These are phyloP conservation scores for Mycena olivaceomarginata DNA, from an alignment of 768 basidiomycete species.

Conservation along the genomic window DNA sequence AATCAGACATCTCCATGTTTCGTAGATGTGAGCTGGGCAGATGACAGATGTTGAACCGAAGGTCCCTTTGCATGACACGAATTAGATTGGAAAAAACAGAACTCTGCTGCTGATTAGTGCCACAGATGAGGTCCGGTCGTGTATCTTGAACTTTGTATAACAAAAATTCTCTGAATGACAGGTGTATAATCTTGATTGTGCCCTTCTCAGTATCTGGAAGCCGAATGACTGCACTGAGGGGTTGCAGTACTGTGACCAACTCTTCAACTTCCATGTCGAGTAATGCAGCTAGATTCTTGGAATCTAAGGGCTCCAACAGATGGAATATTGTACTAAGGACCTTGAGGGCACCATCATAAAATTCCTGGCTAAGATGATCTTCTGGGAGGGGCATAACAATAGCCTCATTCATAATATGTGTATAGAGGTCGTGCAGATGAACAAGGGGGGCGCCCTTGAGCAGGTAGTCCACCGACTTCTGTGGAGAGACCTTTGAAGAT, in stretches of 20 bases:
- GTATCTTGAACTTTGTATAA: neutral
- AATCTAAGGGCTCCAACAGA: neutral
- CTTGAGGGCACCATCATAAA: no score
- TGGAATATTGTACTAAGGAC: neutral
- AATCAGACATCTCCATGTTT: neutral
- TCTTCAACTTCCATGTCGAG: neutral
- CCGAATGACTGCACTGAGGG: constrained; percentile 20
- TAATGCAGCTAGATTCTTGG: neutral
- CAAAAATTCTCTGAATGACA: constrained; percentile 30
- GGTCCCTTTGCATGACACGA: neutral
- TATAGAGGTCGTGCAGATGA: neutral
- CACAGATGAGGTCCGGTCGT: constrained; percentile 6
- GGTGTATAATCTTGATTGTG: neutral
- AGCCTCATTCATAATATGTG: neutral
- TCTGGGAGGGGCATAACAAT: neutral
- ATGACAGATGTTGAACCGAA: constrained; percentile 12
- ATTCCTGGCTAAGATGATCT: neutral
- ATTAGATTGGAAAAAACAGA: neutral
- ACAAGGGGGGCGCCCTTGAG: constrained; percentile 1
- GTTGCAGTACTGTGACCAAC: neutral
- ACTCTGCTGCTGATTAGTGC: neutral
- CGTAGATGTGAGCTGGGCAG: constrained; percentile 4
- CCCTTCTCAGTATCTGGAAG: neutral
- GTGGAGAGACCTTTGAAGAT: neutral
- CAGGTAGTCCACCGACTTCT: constrained; percentile 1